Evolutionary conservation across 345 rosid genomes (phyloP), one percentile per base, ranked within the genome.

Genomic region (Kernera saxatilis): DNA sequence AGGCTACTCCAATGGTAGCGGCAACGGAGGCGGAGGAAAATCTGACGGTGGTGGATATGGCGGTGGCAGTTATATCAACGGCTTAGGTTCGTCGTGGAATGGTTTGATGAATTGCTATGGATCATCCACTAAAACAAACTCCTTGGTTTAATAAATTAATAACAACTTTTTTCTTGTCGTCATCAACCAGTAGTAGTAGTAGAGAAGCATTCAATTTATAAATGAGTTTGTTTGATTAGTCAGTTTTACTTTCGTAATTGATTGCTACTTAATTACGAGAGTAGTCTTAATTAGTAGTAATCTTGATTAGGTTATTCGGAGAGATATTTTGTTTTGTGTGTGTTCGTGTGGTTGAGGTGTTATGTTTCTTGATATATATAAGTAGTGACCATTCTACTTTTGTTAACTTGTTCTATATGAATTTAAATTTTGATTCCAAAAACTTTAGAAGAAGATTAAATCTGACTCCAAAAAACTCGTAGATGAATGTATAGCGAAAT

Each of bases 1-100:
- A 66, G 81, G 84, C 35, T 83, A 85, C 73, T 73, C 91, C 4
- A 84, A 81, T 46, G 79, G 64, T 48, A 60, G 64, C 33, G 74
- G 74, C 17, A 61, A 19, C 10, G 56, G 69, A 39, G 44, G 51
- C 18, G 39, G 49, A 37, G 75, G 61, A 52, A 74, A 51, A 74
- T 14, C 56, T 51, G 74, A 75, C 14, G 93, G 81, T 52, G 81
- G 64, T 44, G 78, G 64, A 33, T 50, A 68, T 3, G 58, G 62
- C 13, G 48, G 63, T 45, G 53, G 71, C 17, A 33, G 79, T 21
- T 76, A 76, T 49, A 70, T 76, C 66, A 76, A 49, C 33, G 75
- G 79, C 37, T 50, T 76, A 64, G 68, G 76, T 55, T 70, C 79
- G 23, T 26, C 79, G 39, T 76, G 79, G 79, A 76, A 64, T 48